Base-by-base conservation (phyloP, 148 eudicot genomes). In the Rhododendron vialii region DNA sequence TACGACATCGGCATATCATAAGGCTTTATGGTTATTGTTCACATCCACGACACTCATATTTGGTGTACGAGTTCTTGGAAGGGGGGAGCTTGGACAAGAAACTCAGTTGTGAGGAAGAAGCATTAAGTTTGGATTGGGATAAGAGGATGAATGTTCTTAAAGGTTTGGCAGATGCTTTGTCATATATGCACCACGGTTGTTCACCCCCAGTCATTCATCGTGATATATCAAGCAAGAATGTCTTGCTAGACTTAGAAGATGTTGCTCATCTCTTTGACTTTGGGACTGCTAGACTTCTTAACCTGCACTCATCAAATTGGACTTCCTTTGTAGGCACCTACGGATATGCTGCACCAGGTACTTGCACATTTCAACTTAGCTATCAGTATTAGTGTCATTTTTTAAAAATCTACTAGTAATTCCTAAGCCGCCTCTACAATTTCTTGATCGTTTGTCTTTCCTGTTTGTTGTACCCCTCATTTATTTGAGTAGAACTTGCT, bases 1-100 rank as follows among this genome's bases (percentile, higher is more conserved):
- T 85, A 15, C 53, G 63, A 11, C 86, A 84, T 76, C 73, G 71
- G 1, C 77, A 84, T 15, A 84, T 84, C 8, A 82, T 85, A 35
- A 80, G 30, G 83, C 87, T 85, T 22, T 80, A 45, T 47, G 83
- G 87, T 22, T 85, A 78, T 65, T 85, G 83, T 85, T 85, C 83
- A 17, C 83, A 79, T 41, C 57, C 87, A 45, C 57, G 38, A 36
- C 87, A 85, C 22, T 78, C 87, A 6, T 80, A 63, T n/a, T 63
- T 85, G 14, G 71, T 65, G 10, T 65, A 65, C 10, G 14, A 65
- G 30, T 65, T 65, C 30, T 65, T 65, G 71, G 61, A 53, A 61
- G 80, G 51, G 78, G 57, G 83, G 65, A 85, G 83, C 45, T 65
- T 85, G 12, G 10, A 26, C 36, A 65, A 43, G 12, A 17, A 65